These are phyloP conservation scores for Plectosphaerella plurivora DNA, from an alignment of 2,329 filamentous ascomycete species.

Conservation along the genomic window DNA sequence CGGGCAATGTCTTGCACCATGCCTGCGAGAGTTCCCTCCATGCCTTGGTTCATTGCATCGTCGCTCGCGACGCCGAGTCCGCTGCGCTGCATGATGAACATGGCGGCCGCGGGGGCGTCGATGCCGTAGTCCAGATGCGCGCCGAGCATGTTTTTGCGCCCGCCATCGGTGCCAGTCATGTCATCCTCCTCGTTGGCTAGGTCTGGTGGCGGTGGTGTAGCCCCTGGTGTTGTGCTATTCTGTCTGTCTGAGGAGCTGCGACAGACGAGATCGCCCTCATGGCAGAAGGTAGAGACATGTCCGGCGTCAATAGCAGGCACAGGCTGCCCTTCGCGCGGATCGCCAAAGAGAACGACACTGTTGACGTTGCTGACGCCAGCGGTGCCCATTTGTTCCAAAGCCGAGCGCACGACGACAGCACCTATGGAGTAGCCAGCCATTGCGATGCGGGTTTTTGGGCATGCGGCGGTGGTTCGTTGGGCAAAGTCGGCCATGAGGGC, in stretches of 20 bases:
- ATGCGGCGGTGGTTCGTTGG: constrained; percentile 20
- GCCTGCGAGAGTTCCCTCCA: constrained; percentile 12
- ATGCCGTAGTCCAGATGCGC: constrained; percentile 11
- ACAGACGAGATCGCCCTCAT: constrained; percentile 23
- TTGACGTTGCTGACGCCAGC: constrained; percentile 16
- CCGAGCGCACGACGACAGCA: constrained; percentile 20
- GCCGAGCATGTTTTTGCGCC: constrained; percentile 2
- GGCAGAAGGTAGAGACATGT: constrained; percentile 18
- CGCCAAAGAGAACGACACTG: constrained; percentile 26
- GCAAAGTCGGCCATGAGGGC: constrained; percentile 26
- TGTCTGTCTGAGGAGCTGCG: not conserved
- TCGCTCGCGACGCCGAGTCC: constrained; percentile 16
- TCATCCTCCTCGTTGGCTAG: too few relatives aligned
- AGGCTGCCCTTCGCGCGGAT: constrained; percentile 15
- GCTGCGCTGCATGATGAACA: constrained; percentile 17
- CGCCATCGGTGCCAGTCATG: too few relatives aligned
- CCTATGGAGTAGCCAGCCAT: constrained; percentile 23
- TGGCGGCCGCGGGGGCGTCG: constrained; percentile 11
- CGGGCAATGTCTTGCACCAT: constrained; percentile 7
- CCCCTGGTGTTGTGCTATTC: too few relatives aligned
- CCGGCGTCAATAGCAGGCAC: constrained; percentile 15
- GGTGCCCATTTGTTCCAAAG: constrained; percentile 15
- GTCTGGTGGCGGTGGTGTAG: too few relatives aligned
- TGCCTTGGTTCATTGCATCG: constrained; percentile 17
- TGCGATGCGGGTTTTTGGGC: constrained; percentile 18